Evolutionary conservation across 768 basidiomycete genomes (phyloP), one percentile per base, ranked within the genome.

Genomic region (Xerocomellus intermedius): DNA sequence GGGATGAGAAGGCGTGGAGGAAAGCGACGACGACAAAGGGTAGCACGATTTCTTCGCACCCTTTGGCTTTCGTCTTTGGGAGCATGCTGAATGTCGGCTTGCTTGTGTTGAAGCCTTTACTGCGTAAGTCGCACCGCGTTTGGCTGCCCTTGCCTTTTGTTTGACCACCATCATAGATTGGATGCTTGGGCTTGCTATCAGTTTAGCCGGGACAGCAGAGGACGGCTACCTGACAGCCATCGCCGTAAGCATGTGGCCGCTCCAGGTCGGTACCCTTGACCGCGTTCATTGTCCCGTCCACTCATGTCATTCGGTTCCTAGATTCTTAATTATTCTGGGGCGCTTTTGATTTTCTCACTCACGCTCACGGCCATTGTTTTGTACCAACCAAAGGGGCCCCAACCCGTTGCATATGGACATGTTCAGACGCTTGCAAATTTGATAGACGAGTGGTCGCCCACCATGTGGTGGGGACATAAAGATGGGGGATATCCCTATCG

Each of bases 391-490:
- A 54, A 39, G 17, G 69, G 69, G 3, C 58, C 62, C 0, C 72
- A 73, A 36, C 72, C 66, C 0, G 67, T 64, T 5, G 58, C 67
- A n/a, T 74, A 73, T 26, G 70, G 72, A 3, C 70, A 73, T 21
- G 46, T 73, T 2, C 67, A 72, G 43, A 74, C 69, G 16, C 62
- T 74, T 16, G 69, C 65, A 3, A 70, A 73, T 44, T 52, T 73
- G 52, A 60, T 72, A 35, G 73, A 74, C 51, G 70, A 74, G n/a
- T 69, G 73, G 73, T 68, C 69, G n/a, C 53, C 62, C 1, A 66
- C 54, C 8, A 67, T 71, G 58, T 65, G 69, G 69, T 71, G 69
- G 64, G 69, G 65, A 17, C 58, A 61, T 21, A 71, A 69, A n/a
- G 39, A 42, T 1, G 32, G 14, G 13, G 54, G 58, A 33, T 49